Evolutionary conservation across 441 rosid species (phyloP).

Genomic region (Macaranga tanarius): DNA sequence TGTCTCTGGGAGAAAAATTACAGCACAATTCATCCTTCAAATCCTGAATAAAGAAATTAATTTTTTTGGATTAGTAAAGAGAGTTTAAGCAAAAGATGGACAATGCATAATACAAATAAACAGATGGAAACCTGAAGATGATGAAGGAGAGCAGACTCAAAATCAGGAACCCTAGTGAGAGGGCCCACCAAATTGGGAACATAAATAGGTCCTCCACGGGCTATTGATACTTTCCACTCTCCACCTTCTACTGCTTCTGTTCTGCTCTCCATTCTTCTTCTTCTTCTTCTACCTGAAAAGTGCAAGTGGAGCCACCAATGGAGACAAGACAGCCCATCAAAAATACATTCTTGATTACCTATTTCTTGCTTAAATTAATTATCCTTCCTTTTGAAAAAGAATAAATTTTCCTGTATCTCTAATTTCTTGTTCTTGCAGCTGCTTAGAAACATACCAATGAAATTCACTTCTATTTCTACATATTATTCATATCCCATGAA

Average conservation of each 20-base stretch:
- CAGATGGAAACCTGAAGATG: conserved; percentile 38
- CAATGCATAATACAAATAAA: not conserved
- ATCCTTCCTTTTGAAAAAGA: too few species aligned
- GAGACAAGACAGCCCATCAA: too few species aligned
- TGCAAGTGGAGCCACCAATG: too few species aligned
- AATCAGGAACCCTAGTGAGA: conserved; percentile 46
- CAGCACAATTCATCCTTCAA: conserved; percentile 43
- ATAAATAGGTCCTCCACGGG: conserved; percentile 69
- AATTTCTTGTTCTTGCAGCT: too few species aligned
- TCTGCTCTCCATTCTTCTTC: not conserved
- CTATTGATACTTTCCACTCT: conserved; percentile 25
- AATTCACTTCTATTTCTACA: too few species aligned
- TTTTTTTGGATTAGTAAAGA: not conserved
- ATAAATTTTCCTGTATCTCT: too few species aligned
- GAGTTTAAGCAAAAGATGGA: not conserved
- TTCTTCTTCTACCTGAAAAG: not conserved
- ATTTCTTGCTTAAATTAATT: too few species aligned
- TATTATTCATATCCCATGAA: too few species aligned
- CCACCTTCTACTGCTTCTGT: not conserved
- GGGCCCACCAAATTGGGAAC: conserved; percentile 47
- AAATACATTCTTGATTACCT: too few species aligned
- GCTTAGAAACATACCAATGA: too few species aligned
- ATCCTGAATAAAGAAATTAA: conserved; percentile 30
- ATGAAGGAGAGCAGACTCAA: conserved; percentile 39
- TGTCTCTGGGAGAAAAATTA: conserved; percentile 27